Conservation (phyloP, 2,329 filamentous ascomycete genomes). For the Remersonia thermophila region DNA sequence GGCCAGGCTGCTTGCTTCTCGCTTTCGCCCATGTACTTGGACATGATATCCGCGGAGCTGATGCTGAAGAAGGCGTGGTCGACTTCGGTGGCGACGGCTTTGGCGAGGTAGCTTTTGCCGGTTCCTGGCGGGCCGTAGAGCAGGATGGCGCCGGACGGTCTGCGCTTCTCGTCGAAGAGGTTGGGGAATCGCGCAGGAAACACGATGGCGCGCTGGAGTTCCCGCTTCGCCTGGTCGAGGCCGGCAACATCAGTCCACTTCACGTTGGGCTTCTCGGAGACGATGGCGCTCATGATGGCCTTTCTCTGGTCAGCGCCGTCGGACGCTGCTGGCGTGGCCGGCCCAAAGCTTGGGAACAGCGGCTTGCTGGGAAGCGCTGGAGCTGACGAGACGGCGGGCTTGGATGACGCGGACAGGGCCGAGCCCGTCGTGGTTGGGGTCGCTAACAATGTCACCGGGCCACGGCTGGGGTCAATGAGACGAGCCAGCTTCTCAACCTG, state of each 20-base stretch:
- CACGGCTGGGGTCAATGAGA: constrained; percentile 2
- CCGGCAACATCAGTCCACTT: constrained; percentile 14
- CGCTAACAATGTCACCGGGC: constrained; percentile 1
- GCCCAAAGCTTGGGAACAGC: neutral
- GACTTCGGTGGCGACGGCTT: neutral
- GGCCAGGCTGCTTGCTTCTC: constrained; percentile 3
- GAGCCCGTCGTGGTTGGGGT: neutral
- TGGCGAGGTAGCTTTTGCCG: constrained; percentile 33
- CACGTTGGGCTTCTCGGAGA: constrained; percentile 13
- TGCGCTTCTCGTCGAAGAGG: constrained; percentile 15
- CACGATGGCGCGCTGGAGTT: constrained; percentile 14
- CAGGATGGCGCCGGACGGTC: constrained; percentile 23
- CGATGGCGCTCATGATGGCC: constrained; percentile 6
- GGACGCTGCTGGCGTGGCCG: neutral
- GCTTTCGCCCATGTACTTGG: constrained; percentile 8
- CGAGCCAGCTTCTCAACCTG: constrained; percentile 6
- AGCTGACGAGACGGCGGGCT: neutral
- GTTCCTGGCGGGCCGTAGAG: constrained; percentile 47
- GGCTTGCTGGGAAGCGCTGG: neutral
- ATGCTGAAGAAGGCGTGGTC: constrained; percentile 8
- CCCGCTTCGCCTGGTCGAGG: constrained; percentile 11
- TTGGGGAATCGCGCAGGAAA: constrained; percentile 12
- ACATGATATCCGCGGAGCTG: constrained; percentile 4
- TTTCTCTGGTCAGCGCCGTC: too few species aligned
- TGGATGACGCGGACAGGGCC: neutral